A percentile compares a stretch with the other conserved stretches of the same genome.
These are phyloP conservation scores for Neofusicoccum umdonicola DNA, from an alignment of 2,329 filamentous ascomycete genomes.

Conservation along the genomic window DNA sequence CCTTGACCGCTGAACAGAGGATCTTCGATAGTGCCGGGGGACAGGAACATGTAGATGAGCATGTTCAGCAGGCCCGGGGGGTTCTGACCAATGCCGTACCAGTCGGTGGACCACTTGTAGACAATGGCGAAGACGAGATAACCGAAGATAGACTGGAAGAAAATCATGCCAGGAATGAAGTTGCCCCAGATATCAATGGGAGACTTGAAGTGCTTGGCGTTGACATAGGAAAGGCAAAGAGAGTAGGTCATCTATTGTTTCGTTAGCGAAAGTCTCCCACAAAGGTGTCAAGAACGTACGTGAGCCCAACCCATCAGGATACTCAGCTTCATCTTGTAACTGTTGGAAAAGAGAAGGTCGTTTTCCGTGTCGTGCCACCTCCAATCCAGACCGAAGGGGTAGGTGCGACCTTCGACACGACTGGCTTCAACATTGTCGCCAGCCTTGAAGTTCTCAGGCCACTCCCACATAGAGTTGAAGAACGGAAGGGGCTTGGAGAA, in stretches of 20 bases:
- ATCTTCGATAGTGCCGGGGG: slow-evolving; percentile 72
- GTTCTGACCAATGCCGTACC: slow-evolving; percentile 63
- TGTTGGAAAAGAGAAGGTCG: slow-evolving; percentile 92
- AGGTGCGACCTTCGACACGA: slow-evolving; percentile 71
- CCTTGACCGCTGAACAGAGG: slow-evolving; percentile 77
- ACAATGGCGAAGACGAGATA: slow-evolving; percentile 92
- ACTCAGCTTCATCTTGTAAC: slow-evolving; percentile 99
- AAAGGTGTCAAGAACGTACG: slow-evolving; percentile 36
- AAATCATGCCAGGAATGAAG: slow-evolving; percentile 97
- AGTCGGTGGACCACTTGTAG: slow-evolving; percentile 96
- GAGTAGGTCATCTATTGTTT: slow-evolving; percentile 82
- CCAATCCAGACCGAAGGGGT: slow-evolving; percentile 94
- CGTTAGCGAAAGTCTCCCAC: slow-evolving; percentile 11
- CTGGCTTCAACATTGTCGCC: slow-evolving; percentile 64
- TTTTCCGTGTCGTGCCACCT: slow-evolving; percentile 97
- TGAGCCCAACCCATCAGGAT: slow-evolving; percentile 96
- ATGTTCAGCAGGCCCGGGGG: slow-evolving; percentile 94
- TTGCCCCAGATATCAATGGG: slow-evolving; percentile 97
- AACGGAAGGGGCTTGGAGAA: slow-evolving; percentile 92
- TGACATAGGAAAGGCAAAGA: slow-evolving; percentile 86
- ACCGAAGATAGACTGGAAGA: slow-evolving; percentile 98
- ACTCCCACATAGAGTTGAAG: slow-evolving; percentile 89
- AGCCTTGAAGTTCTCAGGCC: slow-evolving; percentile 66
- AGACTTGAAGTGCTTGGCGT: slow-evolving; percentile 90
- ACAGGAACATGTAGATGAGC: slow-evolving; percentile 99